A percentile compares a stretch with the other conserved stretches of the same genome.
Evolutionary conservation across 192 early-diverging fungal species (phyloP).

Genomic region (Backusella australiensis): DNA sequence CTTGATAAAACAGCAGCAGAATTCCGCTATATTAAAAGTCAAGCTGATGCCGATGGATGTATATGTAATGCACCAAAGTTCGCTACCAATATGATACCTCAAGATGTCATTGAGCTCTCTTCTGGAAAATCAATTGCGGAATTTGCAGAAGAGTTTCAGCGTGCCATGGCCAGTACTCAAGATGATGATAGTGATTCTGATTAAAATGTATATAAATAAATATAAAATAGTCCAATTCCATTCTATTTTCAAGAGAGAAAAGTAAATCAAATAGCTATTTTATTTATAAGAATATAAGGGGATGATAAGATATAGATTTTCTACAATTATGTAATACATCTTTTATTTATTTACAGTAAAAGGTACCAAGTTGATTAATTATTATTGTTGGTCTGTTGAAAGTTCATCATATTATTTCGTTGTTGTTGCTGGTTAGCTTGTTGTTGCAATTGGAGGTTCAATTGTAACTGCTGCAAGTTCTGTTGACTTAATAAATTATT

Average conservation of each 20-base stretch:
- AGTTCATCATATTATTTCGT: conserved; percentile 16
- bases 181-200: not conserved
- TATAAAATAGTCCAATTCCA: not conserved
- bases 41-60: conserved; percentile 32
- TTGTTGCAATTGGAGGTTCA: conserved; percentile 27
- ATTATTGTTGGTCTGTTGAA: conserved; percentile 17
- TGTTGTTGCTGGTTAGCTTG: conserved; percentile 19
- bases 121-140: conserved; percentile 65
- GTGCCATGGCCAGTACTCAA: conserved; percentile 24
- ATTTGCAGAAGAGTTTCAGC: conserved; percentile 67
- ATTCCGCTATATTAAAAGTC: conserved; percentile 40
- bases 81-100: conserved; percentile 65
- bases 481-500: conserved; percentile 9
- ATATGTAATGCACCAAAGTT: conserved; percentile 48
- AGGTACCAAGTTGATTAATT: not conserved
- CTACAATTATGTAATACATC: not conserved
- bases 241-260: not conserved
- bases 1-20: conserved; percentile 30
- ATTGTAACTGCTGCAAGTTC: conserved; percentile 19
- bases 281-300: not conserved
- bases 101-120: conserved; percentile 72
- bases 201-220: not conserved
- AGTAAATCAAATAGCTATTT: not conserved
- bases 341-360: conserved; percentile 3
- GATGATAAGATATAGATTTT: not conserved